Percentiles rank a stretch among this genome's conserved stretches.
Conservation (phyloP, 2,329 filamentous ascomycete genomes). For the Colletotrichum kahawae region DNA sequence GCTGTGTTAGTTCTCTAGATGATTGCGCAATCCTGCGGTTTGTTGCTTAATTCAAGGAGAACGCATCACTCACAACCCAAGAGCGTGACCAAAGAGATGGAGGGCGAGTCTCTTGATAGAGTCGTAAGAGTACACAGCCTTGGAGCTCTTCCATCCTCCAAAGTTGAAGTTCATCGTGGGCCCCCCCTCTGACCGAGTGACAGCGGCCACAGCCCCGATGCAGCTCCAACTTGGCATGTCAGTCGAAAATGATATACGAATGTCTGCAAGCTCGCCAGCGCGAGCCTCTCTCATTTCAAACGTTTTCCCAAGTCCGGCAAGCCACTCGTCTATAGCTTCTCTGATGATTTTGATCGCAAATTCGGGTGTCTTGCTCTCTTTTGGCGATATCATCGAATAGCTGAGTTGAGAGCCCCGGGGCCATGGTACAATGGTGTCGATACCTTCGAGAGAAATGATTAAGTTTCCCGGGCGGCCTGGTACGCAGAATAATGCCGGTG, state of each 20-base stretch:
- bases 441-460: neutral
- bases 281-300: too few relatives aligned
- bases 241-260: too few relatives aligned
- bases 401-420: too few relatives aligned
- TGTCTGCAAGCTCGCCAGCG: too few relatives aligned
- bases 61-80: too few relatives aligned
- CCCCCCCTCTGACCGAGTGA: neutral
- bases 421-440: neutral
- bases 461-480: neutral
- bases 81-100: neutral
- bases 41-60: fast-evolving
- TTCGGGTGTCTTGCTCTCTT: too few relatives aligned
- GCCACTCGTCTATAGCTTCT: too few relatives aligned
- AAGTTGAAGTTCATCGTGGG: neutral
- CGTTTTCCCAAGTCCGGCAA: too few relatives aligned
- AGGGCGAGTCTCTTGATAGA: neutral
- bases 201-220: neutral
- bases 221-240: neutral
- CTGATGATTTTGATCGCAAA: too few relatives aligned
- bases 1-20: neutral
- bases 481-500: neutral
- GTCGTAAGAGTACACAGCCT: neutral
- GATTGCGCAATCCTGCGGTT: neutral
- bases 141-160: neutral
- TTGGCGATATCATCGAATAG: too few relatives aligned